phyloP scores from a whole-genome alignment of 768 basidiomycete species.

The Collybia sordida region DNA sequence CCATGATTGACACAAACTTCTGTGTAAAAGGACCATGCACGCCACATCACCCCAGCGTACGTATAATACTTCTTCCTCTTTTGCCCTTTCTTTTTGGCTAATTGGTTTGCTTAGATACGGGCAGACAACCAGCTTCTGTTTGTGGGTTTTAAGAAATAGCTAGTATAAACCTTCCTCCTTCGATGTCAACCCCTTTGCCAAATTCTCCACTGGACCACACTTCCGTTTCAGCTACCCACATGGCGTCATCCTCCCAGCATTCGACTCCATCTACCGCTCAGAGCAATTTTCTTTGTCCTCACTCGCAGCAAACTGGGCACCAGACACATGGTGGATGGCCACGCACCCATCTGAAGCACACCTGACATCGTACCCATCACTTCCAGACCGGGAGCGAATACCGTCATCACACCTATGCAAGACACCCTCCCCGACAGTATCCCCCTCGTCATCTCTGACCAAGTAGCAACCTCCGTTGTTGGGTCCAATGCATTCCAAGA shows the following conservation, averaged over 20 bases:
- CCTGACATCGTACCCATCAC: slow-evolving; percentile 96
- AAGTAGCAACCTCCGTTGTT: slow-evolving; percentile 98
- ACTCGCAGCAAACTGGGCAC: slow-evolving; percentile 98
- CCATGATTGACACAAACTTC: slow-evolving; percentile 81
- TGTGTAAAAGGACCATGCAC: too few species aligned
- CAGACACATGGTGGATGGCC: slow-evolving; percentile 99
- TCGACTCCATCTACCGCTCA: slow-evolving; percentile 98
- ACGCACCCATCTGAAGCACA: slow-evolving; percentile 95
- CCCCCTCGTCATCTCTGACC: slow-evolving; percentile 91
- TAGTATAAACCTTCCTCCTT: slow-evolving; percentile 28
- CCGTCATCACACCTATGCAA: slow-evolving; percentile 97
- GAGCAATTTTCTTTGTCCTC: slow-evolving; percentile 91
- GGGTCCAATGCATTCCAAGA: slow-evolving; percentile 99
- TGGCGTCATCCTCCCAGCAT: slow-evolving; percentile 98
- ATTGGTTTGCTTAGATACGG: background rate
- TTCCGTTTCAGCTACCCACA: too few species aligned
- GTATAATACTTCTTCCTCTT: slow-evolving; percentile 2
- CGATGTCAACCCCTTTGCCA: slow-evolving; percentile 37
- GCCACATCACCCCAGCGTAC: slow-evolving; percentile 69
- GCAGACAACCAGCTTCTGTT: slow-evolving; percentile 63
- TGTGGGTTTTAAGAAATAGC: slow-evolving; percentile 48
- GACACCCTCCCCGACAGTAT: slow-evolving; percentile 94
- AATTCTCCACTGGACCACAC: slow-evolving; percentile 62
- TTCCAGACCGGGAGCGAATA: too few species aligned
- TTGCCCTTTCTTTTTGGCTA: slow-evolving; percentile 8